Conservation (phyloP, 1,139 yeast species). For the Blastobotrys raffinosifermentans region DNA sequence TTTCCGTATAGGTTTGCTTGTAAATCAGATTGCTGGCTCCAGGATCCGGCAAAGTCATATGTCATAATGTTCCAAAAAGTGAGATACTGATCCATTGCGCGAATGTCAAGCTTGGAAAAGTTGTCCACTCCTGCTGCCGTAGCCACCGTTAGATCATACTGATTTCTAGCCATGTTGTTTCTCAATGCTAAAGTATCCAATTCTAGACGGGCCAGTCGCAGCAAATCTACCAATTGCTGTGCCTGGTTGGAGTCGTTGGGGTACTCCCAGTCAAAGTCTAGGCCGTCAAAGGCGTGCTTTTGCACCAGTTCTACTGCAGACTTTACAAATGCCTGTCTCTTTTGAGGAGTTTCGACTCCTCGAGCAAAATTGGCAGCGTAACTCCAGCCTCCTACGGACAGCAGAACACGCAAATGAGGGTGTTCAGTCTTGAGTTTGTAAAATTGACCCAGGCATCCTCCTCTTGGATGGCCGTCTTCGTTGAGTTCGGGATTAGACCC, state of each 20-base stretch:
- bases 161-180: slow-evolving; percentile 24
- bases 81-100: slow-evolving; percentile 51
- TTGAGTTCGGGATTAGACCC: slow-evolving; percentile 18
- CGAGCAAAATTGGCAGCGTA: slow-evolving; percentile 47
- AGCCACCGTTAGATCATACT: slow-evolving; percentile 60
- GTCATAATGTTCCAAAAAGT: slow-evolving; percentile 85
- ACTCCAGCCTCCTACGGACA: slow-evolving; percentile 92
- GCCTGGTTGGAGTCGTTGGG: slow-evolving; percentile 51
- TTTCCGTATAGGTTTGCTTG: slow-evolving; percentile 68
- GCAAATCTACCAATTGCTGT: slow-evolving; percentile 39
- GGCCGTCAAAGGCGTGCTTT: slow-evolving; percentile 72
- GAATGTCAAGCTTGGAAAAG: slow-evolving; percentile 40
- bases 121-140: slow-evolving; percentile 61
- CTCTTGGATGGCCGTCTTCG: slow-evolving; percentile 10
- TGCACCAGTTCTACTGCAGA: slow-evolving; percentile 45
- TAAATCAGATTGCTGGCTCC: slow-evolving; percentile 59
- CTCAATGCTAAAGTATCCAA: slow-evolving; percentile 38
- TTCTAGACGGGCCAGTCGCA: slow-evolving; percentile 39
- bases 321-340: slow-evolving; percentile 44
- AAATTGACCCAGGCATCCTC: slow-evolving; percentile 56
- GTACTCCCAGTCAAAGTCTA: slow-evolving; percentile 95
- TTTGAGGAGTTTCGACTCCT: slow-evolving; percentile 38
- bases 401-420: slow-evolving; percentile 50
- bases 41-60: slow-evolving; percentile 77
- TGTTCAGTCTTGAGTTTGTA: slow-evolving; percentile 43